Evolutionary conservation across 257 asterid genomes (phyloP).

Genomic region (Nicotiana benthamiana): DNA sequence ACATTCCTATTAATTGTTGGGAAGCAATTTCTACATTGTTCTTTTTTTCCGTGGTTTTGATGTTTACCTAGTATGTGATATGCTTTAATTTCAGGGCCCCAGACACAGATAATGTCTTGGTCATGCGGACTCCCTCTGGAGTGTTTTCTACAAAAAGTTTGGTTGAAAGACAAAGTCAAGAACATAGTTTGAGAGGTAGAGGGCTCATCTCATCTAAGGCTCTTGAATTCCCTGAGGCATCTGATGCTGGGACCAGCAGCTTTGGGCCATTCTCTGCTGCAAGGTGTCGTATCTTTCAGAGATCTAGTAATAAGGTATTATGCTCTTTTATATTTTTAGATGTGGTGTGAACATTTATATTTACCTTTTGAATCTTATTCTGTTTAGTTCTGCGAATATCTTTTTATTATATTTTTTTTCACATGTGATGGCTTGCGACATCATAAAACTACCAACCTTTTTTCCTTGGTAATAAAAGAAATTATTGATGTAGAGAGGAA

Average conservation of each 20-base stretch:
- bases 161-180: constrained; percentile 54
- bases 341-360: not conserved
- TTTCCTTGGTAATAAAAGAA: not conserved
- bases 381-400: not conserved
- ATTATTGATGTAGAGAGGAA: not conserved
- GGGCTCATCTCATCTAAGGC: constrained; percentile 52
- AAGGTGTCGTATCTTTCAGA: constrained; percentile 63
- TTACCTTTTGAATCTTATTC: not conserved
- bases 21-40: not conserved
- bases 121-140: constrained; percentile 62
- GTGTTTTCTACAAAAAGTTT: constrained; percentile 50
- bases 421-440: not conserved
- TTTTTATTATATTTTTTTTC: not conserved
- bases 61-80: constrained; percentile 5
- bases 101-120: constrained; percentile 63
- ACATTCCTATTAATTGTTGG: not conserved
- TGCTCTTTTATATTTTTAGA: not conserved
- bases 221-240: constrained; percentile 41
- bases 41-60: not conserved
- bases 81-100: constrained; percentile 53
- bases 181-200: constrained; percentile 46
- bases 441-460: not conserved
- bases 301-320: constrained; percentile 46
- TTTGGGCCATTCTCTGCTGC: constrained; percentile 68
- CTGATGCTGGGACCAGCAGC: constrained; percentile 36